A percentile compares a stretch with the other conserved stretches of the same genome.
These are phyloP conservation scores for Grosmannia huntii DNA, from an alignment of 2,329 filamentous ascomycete species.

Conservation along the genomic window DNA sequence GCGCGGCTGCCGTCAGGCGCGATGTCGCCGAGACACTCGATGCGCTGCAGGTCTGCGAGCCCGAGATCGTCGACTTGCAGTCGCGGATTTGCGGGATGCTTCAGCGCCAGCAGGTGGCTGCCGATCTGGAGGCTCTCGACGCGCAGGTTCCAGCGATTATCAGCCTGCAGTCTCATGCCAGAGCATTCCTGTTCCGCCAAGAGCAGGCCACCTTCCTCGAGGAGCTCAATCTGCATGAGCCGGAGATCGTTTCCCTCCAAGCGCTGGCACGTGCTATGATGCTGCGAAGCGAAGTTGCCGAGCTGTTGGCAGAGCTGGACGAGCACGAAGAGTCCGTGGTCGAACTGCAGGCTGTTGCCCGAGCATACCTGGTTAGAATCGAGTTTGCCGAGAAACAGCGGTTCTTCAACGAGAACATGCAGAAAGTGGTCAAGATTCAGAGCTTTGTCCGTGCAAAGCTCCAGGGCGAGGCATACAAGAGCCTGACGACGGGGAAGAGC, in stretches of 20 bases:
- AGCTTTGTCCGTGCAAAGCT: slow-evolving; percentile 92
- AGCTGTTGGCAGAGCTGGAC: slow-evolving; percentile 64
- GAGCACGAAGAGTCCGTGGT: slow-evolving; percentile 67
- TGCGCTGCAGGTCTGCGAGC: slow-evolving; percentile 31
- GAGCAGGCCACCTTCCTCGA: slow-evolving; percentile 50
- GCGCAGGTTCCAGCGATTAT: slow-evolving; percentile 43
- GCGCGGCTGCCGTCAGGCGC: slow-evolving; percentile 41
- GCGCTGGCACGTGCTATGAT: slow-evolving; percentile 67
- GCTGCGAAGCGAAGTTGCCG: slow-evolving; percentile 59
- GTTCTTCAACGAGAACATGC: slow-evolving; percentile 93
- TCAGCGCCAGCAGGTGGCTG: slow-evolving; percentile 34
- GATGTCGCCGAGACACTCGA: slow-evolving; percentile 35
- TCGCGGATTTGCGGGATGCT: slow-evolving; percentile 49
- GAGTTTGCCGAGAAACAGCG: slow-evolving; percentile 74
- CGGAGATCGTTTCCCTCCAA: slow-evolving; percentile 59
- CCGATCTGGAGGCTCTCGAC: slow-evolving; percentile 41
- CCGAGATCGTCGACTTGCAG: slow-evolving; percentile 40
- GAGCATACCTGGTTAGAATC: slow-evolving; percentile 60
- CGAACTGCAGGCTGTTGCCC: slow-evolving; percentile 61
- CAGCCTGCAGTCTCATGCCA: slow-evolving; percentile 52
- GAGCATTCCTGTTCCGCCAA: slow-evolving; percentile 53
- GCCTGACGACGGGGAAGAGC: slow-evolving; percentile 88
- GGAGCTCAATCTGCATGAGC: slow-evolving; percentile 55
- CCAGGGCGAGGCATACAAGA: slow-evolving; percentile 96
- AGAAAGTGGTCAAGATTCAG: slow-evolving; percentile 97